Percentiles rank a stretch among this genome's conserved stretches.
Conservation (phyloP, 805 yeast genomes). For the Wickerhamomyces hampshirensis region DNA sequence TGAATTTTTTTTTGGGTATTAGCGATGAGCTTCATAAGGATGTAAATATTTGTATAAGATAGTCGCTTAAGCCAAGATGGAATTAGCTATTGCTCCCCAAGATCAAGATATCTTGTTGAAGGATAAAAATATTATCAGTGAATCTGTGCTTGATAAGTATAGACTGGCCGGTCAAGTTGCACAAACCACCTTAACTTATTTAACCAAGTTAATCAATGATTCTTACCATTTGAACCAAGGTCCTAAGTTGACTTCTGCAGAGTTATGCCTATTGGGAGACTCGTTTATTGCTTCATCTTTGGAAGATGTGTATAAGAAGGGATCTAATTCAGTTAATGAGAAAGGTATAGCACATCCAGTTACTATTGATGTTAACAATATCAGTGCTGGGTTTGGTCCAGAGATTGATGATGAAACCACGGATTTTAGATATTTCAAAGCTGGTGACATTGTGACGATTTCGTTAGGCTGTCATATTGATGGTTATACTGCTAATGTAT, state of each 20-base stretch:
- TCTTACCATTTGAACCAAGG: slow-evolving; percentile 57
- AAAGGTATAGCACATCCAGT: slow-evolving; percentile 95
- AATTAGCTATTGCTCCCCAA: slow-evolving; percentile 67
- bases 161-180: slow-evolving; percentile 85
- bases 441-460: slow-evolving; percentile 85
- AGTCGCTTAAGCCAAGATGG: slow-evolving; percentile 37
- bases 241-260: slow-evolving; percentile 43
- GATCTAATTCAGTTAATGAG: slow-evolving; percentile 57
- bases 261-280: slow-evolving; percentile 81
- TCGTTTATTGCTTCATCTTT: slow-evolving; percentile 61
- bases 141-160: slow-evolving; percentile 68
- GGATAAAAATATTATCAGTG: slow-evolving; percentile 64
- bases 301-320: slow-evolving; percentile 51
- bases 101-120: slow-evolving; percentile 70
- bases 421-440: slow-evolving; percentile 38
- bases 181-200: slow-evolving; percentile 72
- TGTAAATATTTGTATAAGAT: background rate
- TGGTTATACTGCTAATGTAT: slow-evolving; percentile 84
- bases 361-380: slow-evolving; percentile 76
- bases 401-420: slow-evolving; percentile 60
- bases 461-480: slow-evolving; percentile 89
- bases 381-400: slow-evolving; percentile 78
- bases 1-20: slow-evolving; percentile 5
- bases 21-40: slow-evolving; percentile 11
- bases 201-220: slow-evolving; percentile 62